A percentile compares a stretch with the other conserved stretches of the same genome.
Evolutionary conservation across 495 filamentous ascomycete species (phyloP).

Genomic region (Aspergillus bridgeri): DNA sequence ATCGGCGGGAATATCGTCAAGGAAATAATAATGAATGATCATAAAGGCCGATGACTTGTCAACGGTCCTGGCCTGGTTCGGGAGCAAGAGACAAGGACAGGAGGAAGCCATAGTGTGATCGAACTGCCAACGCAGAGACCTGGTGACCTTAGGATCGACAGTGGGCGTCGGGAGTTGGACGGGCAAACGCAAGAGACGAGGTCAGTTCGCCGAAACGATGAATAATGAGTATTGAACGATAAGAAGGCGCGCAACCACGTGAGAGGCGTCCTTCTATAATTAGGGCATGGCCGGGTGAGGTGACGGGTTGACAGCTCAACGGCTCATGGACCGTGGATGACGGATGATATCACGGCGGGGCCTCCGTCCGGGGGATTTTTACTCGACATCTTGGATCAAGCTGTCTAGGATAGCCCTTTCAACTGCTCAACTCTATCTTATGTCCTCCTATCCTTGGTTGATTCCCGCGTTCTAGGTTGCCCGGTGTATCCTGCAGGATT

Average conservation of each 20-base stretch:
- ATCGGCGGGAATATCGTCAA: constrained; percentile 3
- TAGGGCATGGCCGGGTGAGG: not conserved
- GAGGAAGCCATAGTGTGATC: constrained; percentile 12
- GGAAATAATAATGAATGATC: not conserved
- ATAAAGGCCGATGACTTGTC: constrained; percentile 2
- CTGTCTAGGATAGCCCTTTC: not conserved
- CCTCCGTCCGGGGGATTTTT: too few relatives aligned
- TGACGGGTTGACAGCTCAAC: not conserved
- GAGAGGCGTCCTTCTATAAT: not conserved
- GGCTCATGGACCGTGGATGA: too few relatives aligned
- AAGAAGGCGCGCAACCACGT: not conserved
- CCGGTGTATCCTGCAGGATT: too few relatives aligned
- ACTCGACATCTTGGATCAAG: not conserved
- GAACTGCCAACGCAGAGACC: constrained; percentile 36
- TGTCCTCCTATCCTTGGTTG: not conserved
- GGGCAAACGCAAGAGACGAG: constrained; percentile 13
- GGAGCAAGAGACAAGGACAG: not conserved
- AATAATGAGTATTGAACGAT: not conserved
- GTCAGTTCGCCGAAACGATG: not conserved
- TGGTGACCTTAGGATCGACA: constrained; percentile 29
- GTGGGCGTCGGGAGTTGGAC: not conserved
- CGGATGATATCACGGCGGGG: not conserved
- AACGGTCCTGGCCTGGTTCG: not conserved
- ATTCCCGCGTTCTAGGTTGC: not conserved
- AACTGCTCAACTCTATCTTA: not conserved